Evolutionary conservation across 768 basidiomycete species (phyloP), one percentile per base, ranked within the genome.

Genomic region (Psilocybe sp.): DNA sequence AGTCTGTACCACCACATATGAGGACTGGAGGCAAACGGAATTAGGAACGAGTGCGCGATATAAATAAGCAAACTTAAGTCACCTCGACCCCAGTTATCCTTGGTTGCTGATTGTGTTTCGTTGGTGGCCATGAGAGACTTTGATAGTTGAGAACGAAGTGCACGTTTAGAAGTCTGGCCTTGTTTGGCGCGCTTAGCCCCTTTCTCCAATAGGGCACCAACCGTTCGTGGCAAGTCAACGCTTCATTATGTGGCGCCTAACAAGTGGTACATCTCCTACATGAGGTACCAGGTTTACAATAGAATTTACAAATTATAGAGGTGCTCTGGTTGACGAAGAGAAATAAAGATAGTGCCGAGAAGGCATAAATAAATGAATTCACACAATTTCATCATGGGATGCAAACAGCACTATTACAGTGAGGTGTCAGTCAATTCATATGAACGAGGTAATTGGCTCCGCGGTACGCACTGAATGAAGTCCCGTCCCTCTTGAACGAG

Each of bases 1-100:
- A 93, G 69, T 91, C 87, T 18, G 87, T 91, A 45, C 92, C 92
- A 46, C 92, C 92, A 60, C 85, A 88, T 57, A 94, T 84, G 56
- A 92, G 68, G 36, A 92, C 92, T 95, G 51, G 32, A 53, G 36
- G 46, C 55, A 53, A 46, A 52, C 41, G 50, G 40, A 50, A 55
- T 64, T 49, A 65, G 60, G 49, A 52, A 41, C 31, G 43, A 46
- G 40, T 32, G 36, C 47, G 45, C 20, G 33, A 52, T 55, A 55
- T 53, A 45, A 52, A 47, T 49, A 52, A 20, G 47, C n/a, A 33
- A 37, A 42, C 15, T 9, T 14, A 40, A 41, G 39, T 43, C 64
- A 71, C 71, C 65, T 67, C 71, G 65, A 55, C 77, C 78, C 77
- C 78, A 79, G 56, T 71, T 69, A 51, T 60, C 64, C 59, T 69